phyloP scores from a whole-genome alignment of 2,329 filamentous ascomycete genomes.

The Botrytis medusae region DNA sequence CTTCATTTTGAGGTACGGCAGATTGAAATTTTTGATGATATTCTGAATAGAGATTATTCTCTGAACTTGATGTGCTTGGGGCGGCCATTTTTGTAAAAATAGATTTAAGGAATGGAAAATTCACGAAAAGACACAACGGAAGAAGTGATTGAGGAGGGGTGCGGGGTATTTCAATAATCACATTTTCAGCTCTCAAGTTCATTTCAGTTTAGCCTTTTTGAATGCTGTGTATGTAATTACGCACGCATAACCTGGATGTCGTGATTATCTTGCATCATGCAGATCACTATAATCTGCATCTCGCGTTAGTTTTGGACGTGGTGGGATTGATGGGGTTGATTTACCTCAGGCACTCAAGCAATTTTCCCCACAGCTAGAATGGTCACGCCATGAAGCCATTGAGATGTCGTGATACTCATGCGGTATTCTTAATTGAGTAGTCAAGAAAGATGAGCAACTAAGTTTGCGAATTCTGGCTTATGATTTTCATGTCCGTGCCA shows the following conservation, averaged over 20 bases:
- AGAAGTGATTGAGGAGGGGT: background rate
- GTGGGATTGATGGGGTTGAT: background rate
- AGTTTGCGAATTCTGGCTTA: background rate
- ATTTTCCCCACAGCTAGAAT: background rate
- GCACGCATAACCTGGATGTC: background rate
- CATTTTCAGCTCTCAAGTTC: background rate
- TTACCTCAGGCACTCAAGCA: background rate
- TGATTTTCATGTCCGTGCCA: background rate
- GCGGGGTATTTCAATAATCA: background rate
- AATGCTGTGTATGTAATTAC: background rate
- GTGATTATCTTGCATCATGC: background rate
- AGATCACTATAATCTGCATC: background rate
- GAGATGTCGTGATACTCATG: background rate
- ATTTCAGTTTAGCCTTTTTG: background rate
- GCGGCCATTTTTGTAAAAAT: background rate
- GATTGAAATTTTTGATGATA: slow-evolving; percentile 6
- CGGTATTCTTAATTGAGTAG: background rate
- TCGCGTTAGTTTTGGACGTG: background rate
- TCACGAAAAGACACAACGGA: too few species aligned
- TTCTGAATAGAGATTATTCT: background rate
- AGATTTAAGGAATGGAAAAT: background rate
- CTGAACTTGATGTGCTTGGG: background rate
- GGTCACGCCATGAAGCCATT: background rate
- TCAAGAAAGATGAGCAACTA: background rate
- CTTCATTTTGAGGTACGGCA: slow-evolving; percentile 4